Conservation (phyloP, 257 asterid genomes). For the Primulina eburnea region DNA sequence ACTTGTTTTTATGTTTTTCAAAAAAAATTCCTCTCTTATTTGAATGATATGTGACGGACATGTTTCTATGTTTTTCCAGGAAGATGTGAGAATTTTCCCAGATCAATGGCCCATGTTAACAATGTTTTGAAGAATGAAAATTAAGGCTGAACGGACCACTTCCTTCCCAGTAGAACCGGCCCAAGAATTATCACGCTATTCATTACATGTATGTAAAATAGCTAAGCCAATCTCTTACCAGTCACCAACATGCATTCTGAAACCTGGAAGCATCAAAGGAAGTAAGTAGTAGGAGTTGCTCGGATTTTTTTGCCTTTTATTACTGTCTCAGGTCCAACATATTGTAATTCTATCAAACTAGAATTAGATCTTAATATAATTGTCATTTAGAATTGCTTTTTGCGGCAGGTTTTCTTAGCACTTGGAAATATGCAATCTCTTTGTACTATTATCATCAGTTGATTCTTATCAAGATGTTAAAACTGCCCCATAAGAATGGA, state of each 20-base stretch:
- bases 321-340: constrained; percentile 25
- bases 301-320: constrained; percentile 16
- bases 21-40: background rate
- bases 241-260: constrained; percentile 30
- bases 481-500: background rate
- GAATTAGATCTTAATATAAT: constrained; percentile 37
- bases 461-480: background rate
- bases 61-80: constrained; percentile 42
- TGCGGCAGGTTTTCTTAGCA: background rate
- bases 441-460: background rate
- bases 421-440: background rate
- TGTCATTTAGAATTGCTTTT: background rate
- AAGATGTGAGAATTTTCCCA: constrained; percentile 36
- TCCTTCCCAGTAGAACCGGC: constrained; percentile 15
- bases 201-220: constrained; percentile 40
- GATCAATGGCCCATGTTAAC: constrained; percentile 28
- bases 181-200: constrained; percentile 17
- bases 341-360: constrained; percentile 42
- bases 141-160: background rate
- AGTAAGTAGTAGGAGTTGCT: constrained; percentile 32
- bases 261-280: constrained; percentile 31
- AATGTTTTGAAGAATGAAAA: constrained; percentile 19
- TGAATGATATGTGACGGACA: constrained; percentile 17
- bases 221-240: constrained; percentile 32
- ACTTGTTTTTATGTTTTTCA: too few relatives aligned